Base-by-base conservation (phyloP, 768 basidiomycete genomes). In the Leccinellum albellum region DNA sequence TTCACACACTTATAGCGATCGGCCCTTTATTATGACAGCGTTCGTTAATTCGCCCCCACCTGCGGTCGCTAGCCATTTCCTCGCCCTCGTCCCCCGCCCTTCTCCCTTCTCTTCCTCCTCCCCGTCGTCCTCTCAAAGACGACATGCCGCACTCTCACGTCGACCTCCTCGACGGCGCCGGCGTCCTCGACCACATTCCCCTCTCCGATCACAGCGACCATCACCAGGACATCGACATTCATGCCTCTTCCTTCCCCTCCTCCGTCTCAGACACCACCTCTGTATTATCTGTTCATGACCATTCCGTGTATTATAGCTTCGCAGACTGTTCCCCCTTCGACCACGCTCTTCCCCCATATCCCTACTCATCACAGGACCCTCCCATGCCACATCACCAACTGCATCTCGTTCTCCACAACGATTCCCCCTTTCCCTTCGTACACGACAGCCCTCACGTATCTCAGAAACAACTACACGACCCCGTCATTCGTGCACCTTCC, bases 241-340 rank as follows among this genome's bases (percentile, higher is more conserved):
- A 72, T 51, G 60, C 54, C 60, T 21, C 60, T 48, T 54, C 61
- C 28, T 73, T 70, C 49, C 8, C 60, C 49, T 20, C 32, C 32
- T 12, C 58, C 57, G 60, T 67, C 51, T 53, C 59, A 50, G 57
- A 64, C 55, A 53, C 14, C 57, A 53, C 67, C 40, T 40, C 65
- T 71, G 72, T 71, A 73, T 67, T 71, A 71, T 72, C 71, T 53
- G 61, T 71, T 62, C 71, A 67, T 50, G 71, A 67, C 55, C 9
- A 54, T 14, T 37, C 65, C 4, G 40, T 72, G 69, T 72, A 72
- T 72, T 72, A 73, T 71, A 70, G 51, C 64, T 69, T 73, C 58
- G 12, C 65, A 1, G 69, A 69, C 37, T 71, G 61, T 55, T 51
- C 29, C 44, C 40, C 60, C 45, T 72, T 67, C 59, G 28, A 63